These are phyloP conservation scores for Stephanodiscus triporus DNA, from an alignment of 108 stramenopile genomes.

Conservation along the genomic window DNA sequence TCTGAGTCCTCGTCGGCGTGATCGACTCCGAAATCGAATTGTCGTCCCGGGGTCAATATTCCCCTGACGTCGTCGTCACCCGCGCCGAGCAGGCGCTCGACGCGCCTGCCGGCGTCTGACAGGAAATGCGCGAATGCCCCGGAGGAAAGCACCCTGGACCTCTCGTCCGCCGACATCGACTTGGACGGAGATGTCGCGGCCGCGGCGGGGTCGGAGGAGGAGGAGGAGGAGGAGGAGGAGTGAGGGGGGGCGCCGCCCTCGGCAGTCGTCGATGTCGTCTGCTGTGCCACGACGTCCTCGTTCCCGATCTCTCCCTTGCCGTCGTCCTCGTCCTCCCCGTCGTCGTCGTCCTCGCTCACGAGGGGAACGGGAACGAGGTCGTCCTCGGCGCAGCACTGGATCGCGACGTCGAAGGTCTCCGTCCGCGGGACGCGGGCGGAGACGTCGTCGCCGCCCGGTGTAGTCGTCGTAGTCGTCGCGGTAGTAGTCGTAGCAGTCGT, in stretches of 20 bases:
- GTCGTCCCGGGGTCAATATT: slow-evolving; percentile 2
- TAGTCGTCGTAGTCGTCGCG: too few species aligned
- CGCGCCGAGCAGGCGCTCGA: slow-evolving; percentile 77
- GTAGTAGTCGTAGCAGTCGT: too few species aligned
- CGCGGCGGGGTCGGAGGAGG: neutral
- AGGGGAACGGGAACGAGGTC: slow-evolving; percentile 69
- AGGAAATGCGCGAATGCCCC: slow-evolving; percentile 72
- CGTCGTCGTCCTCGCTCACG: slow-evolving; percentile 57
- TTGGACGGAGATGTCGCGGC: slow-evolving; percentile 1
- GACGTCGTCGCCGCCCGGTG: neutral
- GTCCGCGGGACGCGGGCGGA: slow-evolving; percentile 2
- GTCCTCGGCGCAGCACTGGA: slow-evolving; percentile 73
- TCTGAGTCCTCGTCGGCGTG: slow-evolving; percentile 58
- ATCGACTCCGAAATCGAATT: slow-evolving; percentile 73
- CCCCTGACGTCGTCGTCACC: slow-evolving; percentile 40
- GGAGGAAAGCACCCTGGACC: slow-evolving; percentile 58
- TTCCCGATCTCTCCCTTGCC: slow-evolving; percentile 12
- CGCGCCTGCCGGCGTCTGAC: slow-evolving; percentile 81
- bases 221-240: slow-evolving; percentile 4
- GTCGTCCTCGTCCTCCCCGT: slow-evolving; percentile 54
- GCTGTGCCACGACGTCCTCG: slow-evolving; percentile 44
- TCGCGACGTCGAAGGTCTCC: slow-evolving; percentile 79
- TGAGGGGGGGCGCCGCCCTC: slow-evolving; percentile 10
- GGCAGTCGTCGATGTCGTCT: slow-evolving; percentile 20
- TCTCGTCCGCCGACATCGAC: slow-evolving; percentile 55